Percentiles rank a stretch among this genome's conserved stretches.
phyloP scores from a whole-genome alignment of 2,329 filamentous ascomycete species.

The Aspergillus hortae region DNA sequence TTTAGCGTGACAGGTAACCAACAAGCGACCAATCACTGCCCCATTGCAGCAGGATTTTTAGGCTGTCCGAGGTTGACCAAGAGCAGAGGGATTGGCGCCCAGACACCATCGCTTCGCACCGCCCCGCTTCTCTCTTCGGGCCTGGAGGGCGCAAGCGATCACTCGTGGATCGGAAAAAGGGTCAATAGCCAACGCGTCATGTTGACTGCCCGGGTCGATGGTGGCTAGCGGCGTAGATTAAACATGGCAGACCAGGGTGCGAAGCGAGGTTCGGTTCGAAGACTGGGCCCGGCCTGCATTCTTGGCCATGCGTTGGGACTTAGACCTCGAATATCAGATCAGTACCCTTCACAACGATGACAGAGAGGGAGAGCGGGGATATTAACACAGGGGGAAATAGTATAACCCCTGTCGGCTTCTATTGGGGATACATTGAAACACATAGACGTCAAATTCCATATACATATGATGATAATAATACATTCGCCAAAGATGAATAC shows the following conservation, averaged over 20 bases:
- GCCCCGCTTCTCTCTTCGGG: constrained; percentile 1
- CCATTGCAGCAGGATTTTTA: background rate
- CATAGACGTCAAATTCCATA: constrained; percentile 13
- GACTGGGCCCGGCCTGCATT: too few relatives aligned
- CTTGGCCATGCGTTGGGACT: too few relatives aligned
- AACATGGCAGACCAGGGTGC: too few relatives aligned
- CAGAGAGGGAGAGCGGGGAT: too few relatives aligned
- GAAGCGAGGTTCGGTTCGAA: too few relatives aligned
- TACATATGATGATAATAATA: constrained; percentile 29
- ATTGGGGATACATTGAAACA: constrained; percentile 7
- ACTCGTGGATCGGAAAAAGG: background rate
- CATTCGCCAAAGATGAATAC: constrained; percentile 22
- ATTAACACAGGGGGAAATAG: background rate
- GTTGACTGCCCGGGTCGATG: too few relatives aligned
- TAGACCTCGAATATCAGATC: too few relatives aligned
- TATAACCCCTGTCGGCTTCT: constrained; percentile 5
- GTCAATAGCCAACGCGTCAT: background rate
- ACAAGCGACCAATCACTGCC: background rate
- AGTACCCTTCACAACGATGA: too few relatives aligned
- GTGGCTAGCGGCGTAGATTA: too few relatives aligned
- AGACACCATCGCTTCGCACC: constrained; percentile 5
- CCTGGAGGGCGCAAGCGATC: background rate
- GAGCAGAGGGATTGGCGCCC: constrained; percentile 3
- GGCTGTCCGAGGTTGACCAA: background rate
- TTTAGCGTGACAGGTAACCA: background rate